Base-by-base conservation (phyloP, 1,139 yeast genomes). In the Suhomyces bribrorum region DNA sequence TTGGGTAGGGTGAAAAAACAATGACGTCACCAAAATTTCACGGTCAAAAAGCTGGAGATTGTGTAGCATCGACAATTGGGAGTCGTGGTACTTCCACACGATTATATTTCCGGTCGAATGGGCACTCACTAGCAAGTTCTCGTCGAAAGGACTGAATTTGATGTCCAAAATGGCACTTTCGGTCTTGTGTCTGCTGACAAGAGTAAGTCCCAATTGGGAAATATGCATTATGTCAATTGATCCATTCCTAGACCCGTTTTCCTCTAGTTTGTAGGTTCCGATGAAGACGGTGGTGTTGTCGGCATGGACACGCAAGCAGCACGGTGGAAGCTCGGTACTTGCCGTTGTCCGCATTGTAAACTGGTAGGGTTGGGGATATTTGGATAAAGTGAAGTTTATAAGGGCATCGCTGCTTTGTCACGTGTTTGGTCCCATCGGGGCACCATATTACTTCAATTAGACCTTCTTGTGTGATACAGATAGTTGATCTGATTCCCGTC, bases 221-320 rank as follows among this genome's bases (percentile, higher is more conserved):
- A 57, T 60, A 9, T 54, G 51, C 59, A 79, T 83, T 0, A 83
- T 59, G 48, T 89, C 96, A 4, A 92, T 59, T 0, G 92, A 69
- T 0, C 98, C 98, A 38, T 77, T 73, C 41, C 96, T 70, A 1
- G 57, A 48, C 1, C 83, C 81, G 15, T 75, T 62, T 11, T 75
- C 74, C 39, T 85, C 80, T 26, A 90, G 66, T 42, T 83, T 78
- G 56, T 92, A 92, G 0, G 96, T 87, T 0, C 97, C 97, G 1
- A 87, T 61, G 15, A 86, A 56, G 3, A 87, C 49, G 12, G 75
- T 56, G 0, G 73, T 50, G 7, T 67, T 59, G 36, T 77, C 74
- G 0, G 88, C 87, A 37, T 78, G 79, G 7, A 79, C 69, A 32
- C 81, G 66, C 7, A 90, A 61, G 40, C 89, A 83, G 56, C 97